phyloP scores from a whole-genome alignment of 2,329 filamentous ascomycete species.

The Cytospora schulzeri region DNA sequence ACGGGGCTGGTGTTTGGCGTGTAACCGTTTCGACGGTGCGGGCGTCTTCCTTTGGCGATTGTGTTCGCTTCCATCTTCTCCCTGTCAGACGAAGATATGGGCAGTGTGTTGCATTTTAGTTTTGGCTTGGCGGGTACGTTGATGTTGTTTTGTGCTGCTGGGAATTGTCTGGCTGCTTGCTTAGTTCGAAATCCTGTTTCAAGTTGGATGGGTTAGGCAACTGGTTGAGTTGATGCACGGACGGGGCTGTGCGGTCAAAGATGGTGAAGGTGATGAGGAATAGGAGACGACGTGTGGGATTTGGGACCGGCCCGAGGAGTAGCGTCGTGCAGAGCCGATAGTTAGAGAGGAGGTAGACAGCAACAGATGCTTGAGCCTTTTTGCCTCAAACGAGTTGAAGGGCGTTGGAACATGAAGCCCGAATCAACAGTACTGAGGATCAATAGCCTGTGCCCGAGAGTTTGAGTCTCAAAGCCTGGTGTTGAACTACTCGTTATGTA shows the following conservation, averaged over 20 bases:
- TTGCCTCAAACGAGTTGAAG: neutral
- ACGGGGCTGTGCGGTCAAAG: neutral
- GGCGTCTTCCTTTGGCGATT: neutral
- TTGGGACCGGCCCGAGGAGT: neutral
- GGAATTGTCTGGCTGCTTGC: neutral
- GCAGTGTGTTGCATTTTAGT: neutral
- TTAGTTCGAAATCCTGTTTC: neutral
- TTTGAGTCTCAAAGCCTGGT: neutral
- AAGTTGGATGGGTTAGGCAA: neutral
- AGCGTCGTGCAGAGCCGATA: neutral
- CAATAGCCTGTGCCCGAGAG: neutral
- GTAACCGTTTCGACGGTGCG: neutral
- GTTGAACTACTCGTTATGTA: neutral
- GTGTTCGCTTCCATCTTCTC: neutral
- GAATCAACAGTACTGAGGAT: no score
- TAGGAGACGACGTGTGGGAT: neutral
- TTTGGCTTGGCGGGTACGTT: neutral
- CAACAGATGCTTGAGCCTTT: constrained; percentile 5
- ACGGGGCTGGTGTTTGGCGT: constrained; percentile 4
- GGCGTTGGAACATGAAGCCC: neutral
- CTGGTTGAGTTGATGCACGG: neutral
- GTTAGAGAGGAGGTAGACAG: constrained; percentile 7
- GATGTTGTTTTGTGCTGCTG: neutral
- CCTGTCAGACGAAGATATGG: neutral
- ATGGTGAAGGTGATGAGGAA: neutral